phyloP scores from a whole-genome alignment of 2,329 filamentous ascomycete species.

The Neofusicoccum laricinum region DNA sequence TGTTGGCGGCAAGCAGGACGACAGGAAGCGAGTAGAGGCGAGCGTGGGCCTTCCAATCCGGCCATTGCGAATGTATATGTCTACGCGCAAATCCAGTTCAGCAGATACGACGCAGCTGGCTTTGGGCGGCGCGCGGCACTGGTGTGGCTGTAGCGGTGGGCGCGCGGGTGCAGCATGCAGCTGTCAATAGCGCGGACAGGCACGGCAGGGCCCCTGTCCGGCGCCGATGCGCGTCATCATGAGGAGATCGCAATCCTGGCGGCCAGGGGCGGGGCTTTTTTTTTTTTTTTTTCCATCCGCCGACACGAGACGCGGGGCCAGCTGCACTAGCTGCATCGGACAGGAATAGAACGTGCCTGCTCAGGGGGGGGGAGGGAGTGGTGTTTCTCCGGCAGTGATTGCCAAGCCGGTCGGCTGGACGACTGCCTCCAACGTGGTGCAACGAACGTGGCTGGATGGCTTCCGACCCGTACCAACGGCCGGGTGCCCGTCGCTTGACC shows the following conservation, averaged over 20 bases:
- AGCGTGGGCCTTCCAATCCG: neutral
- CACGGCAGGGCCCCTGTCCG: neutral
- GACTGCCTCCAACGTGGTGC: conserved; percentile 5
- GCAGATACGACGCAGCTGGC: neutral
- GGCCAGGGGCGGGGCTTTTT: neutral
- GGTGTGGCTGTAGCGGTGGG: neutral
- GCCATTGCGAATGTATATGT: neutral
- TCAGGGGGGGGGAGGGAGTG: no score
- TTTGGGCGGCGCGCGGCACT: neutral
- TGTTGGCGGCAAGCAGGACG: neutral
- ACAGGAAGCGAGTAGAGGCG: neutral
- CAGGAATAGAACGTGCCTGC: conserved; percentile 7
- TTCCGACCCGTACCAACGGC: conserved; percentile 10
- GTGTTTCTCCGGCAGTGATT: neutral
- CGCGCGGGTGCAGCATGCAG: conserved; percentile 5
- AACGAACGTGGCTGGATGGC: conserved; percentile 2
- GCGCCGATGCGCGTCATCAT: conserved; percentile 3
- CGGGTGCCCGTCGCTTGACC: neutral
- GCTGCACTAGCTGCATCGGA: neutral
- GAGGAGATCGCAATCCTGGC: neutral
- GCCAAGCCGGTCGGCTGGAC: conserved; percentile 1
- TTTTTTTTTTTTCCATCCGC: no score
- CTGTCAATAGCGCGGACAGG: conserved; percentile 1
- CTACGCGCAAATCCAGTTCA: neutral
- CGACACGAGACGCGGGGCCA: neutral